A percentile compares a stretch with the other conserved stretches of the same genome.
These are phyloP conservation scores for Otatea glauca DNA, from an alignment of 176 grass and related monocot species.

Conservation along the genomic window DNA sequence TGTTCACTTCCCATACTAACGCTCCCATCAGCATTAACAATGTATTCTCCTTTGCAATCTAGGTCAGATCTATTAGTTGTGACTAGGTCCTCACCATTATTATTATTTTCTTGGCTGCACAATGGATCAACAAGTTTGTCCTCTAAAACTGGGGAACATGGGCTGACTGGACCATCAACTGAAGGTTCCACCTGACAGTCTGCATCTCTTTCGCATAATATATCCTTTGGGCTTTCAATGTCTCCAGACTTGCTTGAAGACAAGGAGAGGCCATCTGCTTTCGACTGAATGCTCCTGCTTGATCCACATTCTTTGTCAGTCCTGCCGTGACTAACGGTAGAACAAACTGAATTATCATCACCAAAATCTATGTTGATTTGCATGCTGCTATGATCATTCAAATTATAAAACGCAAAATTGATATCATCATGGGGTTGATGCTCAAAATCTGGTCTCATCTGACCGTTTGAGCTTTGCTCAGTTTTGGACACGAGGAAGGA, in stretches of 20 bases:
- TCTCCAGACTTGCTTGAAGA: slow-evolving; percentile 50
- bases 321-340: slow-evolving; percentile 36
- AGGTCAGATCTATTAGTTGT: not conserved
- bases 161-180: slow-evolving; percentile 24
- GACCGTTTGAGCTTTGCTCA: slow-evolving; percentile 46
- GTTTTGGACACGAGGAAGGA: slow-evolving; percentile 41
- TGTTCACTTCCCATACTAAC: slow-evolving; percentile 24
- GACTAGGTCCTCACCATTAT: slow-evolving; percentile 6
- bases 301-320: slow-evolving; percentile 50
- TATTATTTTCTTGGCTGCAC: slow-evolving; percentile 49
- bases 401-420: slow-evolving; percentile 50
- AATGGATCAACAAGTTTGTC: slow-evolving; percentile 60
- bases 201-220: slow-evolving; percentile 55
- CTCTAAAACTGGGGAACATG: slow-evolving; percentile 47
- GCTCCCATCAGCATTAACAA: slow-evolving; percentile 33
- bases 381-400: slow-evolving; percentile 52
- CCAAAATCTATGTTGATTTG: slow-evolving; percentile 53
- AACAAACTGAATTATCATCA: slow-evolving; percentile 60
- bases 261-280: slow-evolving; percentile 37
- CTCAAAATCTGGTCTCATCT: slow-evolving; percentile 50
- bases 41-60: slow-evolving; percentile 30
- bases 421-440: slow-evolving; percentile 44
- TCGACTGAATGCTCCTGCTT: slow-evolving; percentile 51
- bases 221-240: slow-evolving; percentile 61
- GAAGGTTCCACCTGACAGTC: slow-evolving; percentile 39